These are phyloP conservation scores for Puccinia horiana DNA, from an alignment of 1,284 basidiomycete species.

Conservation along the genomic window DNA sequence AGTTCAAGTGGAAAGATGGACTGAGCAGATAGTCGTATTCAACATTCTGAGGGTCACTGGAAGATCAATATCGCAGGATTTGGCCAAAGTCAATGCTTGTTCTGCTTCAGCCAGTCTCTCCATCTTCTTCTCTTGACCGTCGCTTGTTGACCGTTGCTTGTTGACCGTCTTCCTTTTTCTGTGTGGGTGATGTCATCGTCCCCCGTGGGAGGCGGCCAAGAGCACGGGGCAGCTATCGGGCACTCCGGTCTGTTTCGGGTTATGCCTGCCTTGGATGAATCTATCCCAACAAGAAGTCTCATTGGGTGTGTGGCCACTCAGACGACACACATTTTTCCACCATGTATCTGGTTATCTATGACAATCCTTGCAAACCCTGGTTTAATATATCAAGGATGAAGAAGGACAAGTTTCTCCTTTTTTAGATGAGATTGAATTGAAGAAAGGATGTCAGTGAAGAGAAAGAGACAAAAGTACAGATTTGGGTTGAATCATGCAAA, in stretches of 20 bases:
- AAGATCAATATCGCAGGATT: slow-evolving; percentile 78
- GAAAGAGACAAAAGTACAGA: too few species aligned
- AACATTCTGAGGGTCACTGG: slow-evolving; percentile 85
- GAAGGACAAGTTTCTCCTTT: too few species aligned
- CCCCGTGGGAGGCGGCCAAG: background rate
- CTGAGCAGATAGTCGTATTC: slow-evolving; percentile 55
- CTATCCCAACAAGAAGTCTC: too few species aligned
- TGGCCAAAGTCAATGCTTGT: slow-evolving; percentile 72
- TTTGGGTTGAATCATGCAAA: too few species aligned
- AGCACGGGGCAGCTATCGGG: background rate
- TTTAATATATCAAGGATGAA: too few species aligned
- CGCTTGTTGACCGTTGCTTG: background rate
- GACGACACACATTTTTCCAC: too few species aligned
- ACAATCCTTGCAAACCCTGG: too few species aligned
- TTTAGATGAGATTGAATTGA: too few species aligned
- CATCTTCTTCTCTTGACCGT: slow-evolving; percentile 28
- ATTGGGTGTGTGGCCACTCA: too few species aligned
- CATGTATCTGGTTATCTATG: too few species aligned
- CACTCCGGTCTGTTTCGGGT: background rate
- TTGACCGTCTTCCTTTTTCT: background rate
- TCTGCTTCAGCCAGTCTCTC: slow-evolving; percentile 31
- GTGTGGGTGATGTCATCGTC: background rate
- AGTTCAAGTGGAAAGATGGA: slow-evolving; percentile 46
- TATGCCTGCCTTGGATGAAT: too few species aligned
- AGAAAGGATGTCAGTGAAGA: too few species aligned